Evolutionary conservation across 495 filamentous ascomycete species (phyloP).

Genomic region (Umbilicaria muhlenbergii): DNA sequence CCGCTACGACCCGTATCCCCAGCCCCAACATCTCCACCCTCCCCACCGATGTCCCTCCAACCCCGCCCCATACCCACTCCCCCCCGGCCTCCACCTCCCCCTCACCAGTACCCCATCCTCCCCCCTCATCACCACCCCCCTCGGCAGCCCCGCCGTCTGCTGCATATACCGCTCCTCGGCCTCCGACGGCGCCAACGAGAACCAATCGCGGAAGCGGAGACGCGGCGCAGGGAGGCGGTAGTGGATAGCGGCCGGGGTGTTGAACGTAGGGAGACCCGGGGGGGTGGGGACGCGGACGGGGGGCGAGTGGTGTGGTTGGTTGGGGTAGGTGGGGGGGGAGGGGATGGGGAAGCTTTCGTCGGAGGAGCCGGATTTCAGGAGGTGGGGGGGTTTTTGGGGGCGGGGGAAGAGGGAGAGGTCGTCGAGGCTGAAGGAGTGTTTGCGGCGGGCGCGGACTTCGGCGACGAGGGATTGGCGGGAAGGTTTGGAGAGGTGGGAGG

Average conservation of each 20-base stretch:
- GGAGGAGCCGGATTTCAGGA: conserved; percentile 13
- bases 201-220: conserved; percentile 7
- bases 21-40: neutral
- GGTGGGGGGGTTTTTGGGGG: conserved; percentile 7
- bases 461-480: neutral
- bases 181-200: conserved; percentile 2
- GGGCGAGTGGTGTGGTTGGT: conserved; percentile 23
- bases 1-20: no score
- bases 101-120: conserved; percentile 11
- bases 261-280: conserved; percentile 31
- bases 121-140: conserved; percentile 14
- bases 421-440: conserved; percentile 5
- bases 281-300: conserved; percentile 28
- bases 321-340: conserved; percentile 16
- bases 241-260: conserved; percentile 25
- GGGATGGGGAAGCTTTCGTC: conserved; percentile 2
- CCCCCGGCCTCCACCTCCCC: conserved; percentile 1
- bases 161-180: conserved; percentile 4
- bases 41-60: neutral
- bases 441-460: neutral
- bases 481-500: neutral
- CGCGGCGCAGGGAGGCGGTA: conserved; percentile 14
- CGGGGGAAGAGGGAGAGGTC: conserved; percentile 2
- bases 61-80: no score
- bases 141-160: conserved; percentile 9